Evolutionary conservation across 768 basidiomycete genomes (phyloP).

Genomic region (Coprinopsis strossmayeri): DNA sequence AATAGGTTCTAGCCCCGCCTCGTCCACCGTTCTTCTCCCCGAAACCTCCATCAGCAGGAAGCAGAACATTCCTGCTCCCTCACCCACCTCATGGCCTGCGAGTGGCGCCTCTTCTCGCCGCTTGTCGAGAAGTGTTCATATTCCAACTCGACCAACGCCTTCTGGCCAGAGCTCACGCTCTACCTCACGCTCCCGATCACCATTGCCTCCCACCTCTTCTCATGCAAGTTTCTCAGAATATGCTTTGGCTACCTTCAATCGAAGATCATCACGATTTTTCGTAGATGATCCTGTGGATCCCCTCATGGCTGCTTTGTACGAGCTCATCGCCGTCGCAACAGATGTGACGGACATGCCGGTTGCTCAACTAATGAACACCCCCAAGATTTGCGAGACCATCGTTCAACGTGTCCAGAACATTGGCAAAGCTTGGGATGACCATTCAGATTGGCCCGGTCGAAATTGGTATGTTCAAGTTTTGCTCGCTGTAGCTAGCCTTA

Average conservation of each 20-base stretch:
- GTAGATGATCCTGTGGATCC: conserved; percentile 84
- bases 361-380: conserved; percentile 75
- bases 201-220: conserved; percentile 65
- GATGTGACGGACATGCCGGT: conserved; percentile 90
- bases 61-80: conserved; percentile 32
- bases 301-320: conserved; percentile 86
- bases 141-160: conserved; percentile 54
- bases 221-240: conserved; percentile 64
- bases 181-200: conserved; percentile 91
- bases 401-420: conserved; percentile 89
- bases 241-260: conserved; percentile 45
- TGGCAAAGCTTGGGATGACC: conserved; percentile 94
- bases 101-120: conserved; percentile 63
- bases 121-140: conserved; percentile 81
- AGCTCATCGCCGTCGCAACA: conserved; percentile 88
- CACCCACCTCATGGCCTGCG: conserved; percentile 48
- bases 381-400: conserved; percentile 78
- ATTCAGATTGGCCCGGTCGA: conserved; percentile 95
- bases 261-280: conserved; percentile 75
- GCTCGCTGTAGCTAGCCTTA: conserved; percentile 91
- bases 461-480: conserved; percentile 98
- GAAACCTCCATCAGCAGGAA: conserved; percentile 63
- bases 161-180: conserved; percentile 88
- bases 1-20: conserved; percentile 53
- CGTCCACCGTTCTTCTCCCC: conserved; percentile 53